phyloP scores from a whole-genome alignment of 768 basidiomycete genomes.

The Melanogaster broomeanus region DNA sequence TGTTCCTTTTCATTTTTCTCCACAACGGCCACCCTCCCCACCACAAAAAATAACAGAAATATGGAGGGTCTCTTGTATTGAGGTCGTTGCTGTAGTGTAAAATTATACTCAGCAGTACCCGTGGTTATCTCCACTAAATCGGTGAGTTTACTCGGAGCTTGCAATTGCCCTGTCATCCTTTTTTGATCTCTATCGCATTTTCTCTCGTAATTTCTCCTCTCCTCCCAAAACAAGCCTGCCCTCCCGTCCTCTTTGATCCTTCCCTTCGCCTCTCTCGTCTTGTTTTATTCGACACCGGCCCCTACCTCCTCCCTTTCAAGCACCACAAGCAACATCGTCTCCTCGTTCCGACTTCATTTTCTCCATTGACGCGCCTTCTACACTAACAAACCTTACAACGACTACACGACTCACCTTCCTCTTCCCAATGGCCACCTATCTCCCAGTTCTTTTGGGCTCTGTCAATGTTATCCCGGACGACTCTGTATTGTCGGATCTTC shows the following conservation, averaged over 20 bases:
- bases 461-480: conserved; percentile 71
- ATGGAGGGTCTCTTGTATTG: not conserved
- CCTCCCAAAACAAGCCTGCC: conserved; percentile 1
- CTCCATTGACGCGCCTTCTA: not conserved
- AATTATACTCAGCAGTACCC: not conserved
- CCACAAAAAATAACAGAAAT: not conserved
- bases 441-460: conserved; percentile 69
- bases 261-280: not conserved
- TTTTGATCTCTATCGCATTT: conserved; percentile 14
- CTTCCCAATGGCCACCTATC: conserved; percentile 59
- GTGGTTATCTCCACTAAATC: not conserved
- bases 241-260: not conserved
- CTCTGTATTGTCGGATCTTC: conserved; percentile 77
- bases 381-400: not conserved
- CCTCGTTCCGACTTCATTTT: not conserved
- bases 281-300: not conserved
- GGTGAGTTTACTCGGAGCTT: conserved; percentile 15
- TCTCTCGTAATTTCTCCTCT: conserved; percentile 11
- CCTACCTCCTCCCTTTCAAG: not conserved
- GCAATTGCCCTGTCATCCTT: conserved; percentile 4
- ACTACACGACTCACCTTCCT: not conserved
- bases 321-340: not conserved
- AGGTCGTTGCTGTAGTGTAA: not conserved
- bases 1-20: not conserved
- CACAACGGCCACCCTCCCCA: not conserved